Base-by-base conservation (phyloP, 2,329 filamentous ascomycete genomes). In the Elsinoe ampelina region DNA sequence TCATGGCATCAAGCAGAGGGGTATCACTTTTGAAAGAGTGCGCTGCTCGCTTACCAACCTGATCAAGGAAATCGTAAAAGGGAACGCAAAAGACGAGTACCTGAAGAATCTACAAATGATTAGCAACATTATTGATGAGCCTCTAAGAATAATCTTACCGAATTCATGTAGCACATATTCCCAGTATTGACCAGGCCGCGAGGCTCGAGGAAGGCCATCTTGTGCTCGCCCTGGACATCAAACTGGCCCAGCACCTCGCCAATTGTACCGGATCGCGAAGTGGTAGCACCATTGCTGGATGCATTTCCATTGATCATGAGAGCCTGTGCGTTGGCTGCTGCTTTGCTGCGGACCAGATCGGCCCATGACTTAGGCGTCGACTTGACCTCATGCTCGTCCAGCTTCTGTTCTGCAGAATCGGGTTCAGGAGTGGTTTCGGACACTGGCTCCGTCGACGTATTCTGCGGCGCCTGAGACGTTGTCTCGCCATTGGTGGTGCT, bases 91-190 rank as follows among this genome's bases (percentile, higher is more conserved):
- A 97, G 63, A 96, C 81, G 66, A 98, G 81, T 68, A 95, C 87
- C 85, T 98, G 93, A 62, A 98, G 80, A 70, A 97, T 85, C 90
- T 95, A 62, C 30, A 3, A 17, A 6, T 36, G 30, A 63, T 80
- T 66, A 79, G 56, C 15, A 36, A 4, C 15, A 34, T 48, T 13
- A 20, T 48, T 13, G 19, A 42, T 11, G 15, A 15, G 3, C 10
- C 20, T 19, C 17, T 5, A 17, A 7, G 34, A 12, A 22, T 10
- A 13, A n/a, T 75, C 88, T 74, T 79, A 95, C 92, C 61, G 93
- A 96, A 76, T 97, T 98, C 93, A 98, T 97, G 74, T 98, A 98
- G 73, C 93, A 98, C 88, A 97, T 95, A 69, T 98, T 97, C 51
- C 93, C 93, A 39, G 92, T 95, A 73, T 98, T 98, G 63, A 95